Base-by-base conservation (phyloP, 768 basidiomycete species). In the Lactifluus piperatus region DNA sequence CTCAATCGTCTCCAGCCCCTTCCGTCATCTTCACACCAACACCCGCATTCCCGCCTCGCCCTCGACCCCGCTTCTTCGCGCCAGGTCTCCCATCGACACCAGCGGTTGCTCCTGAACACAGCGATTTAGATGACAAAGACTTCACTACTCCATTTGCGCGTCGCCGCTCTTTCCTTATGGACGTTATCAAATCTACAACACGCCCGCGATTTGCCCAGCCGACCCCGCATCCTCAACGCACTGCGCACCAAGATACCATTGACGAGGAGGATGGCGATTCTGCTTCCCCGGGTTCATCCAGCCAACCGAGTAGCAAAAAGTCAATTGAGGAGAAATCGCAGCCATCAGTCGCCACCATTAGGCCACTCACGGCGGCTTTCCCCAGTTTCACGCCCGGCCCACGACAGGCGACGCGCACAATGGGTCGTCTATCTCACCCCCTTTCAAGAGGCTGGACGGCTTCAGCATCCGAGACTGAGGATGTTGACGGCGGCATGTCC, bases 161-260 rank as follows among this genome's bases (percentile, higher is more conserved):
- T 60, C 83, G 88, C 41, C 82, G 83, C 16, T 91, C 88, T 1
- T 92, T 94, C 74, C 79, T 94, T 13, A 79, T 94, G 39, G 84
- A 83, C 9, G 86, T 93, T 8, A 87, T 94, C 68, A 86, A 91
- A 67, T 90, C 90, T 5, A 89, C 85, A 1, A 75, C 86, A 4
- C 83, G 89, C 32, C 88, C 90, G 0, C 80, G 85, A 9, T 75
- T 91, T 67, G 78, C 80, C 67, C 70, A 80, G 65, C 77, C 81
- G 22, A 83, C 89, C 14, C 82, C 88, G 39, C 79, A 85, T 71
- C 81, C 83, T 0, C 74, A 75, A 54, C 64, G 66, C 43, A 44
- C 37, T 2, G 46, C 30, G 11, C 59, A 56, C 30, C 24, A 54
- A 1, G 11, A 30, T 39, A 10, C 29, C 24, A 22, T 36, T 13